phyloP scores from a whole-genome alignment of 1,284 basidiomycete species.

The Rhodotorula sp. region DNA sequence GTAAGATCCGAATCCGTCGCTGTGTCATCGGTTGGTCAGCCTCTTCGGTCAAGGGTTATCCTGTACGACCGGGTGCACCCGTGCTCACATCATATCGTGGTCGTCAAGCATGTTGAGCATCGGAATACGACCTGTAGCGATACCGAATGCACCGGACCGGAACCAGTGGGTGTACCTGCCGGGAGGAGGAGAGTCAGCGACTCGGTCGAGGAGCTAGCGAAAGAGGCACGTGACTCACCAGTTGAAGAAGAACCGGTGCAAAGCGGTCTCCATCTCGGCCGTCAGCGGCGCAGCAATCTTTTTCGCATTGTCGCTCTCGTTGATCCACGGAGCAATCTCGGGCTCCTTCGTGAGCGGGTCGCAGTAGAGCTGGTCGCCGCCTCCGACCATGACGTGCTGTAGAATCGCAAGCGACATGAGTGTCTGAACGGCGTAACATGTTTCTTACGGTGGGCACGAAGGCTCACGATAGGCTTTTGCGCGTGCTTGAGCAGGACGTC shows the following conservation, averaged over 20 bases:
- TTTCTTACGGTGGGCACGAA: not conserved
- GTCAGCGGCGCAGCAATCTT: slow-evolving; percentile 64
- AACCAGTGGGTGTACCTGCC: slow-evolving; percentile 26
- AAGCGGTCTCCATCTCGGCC: slow-evolving; percentile 68
- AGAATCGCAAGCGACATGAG: slow-evolving; percentile 47
- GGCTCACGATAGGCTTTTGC: slow-evolving; percentile 62
- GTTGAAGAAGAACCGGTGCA: slow-evolving; percentile 80
- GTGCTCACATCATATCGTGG: slow-evolving; percentile 47
- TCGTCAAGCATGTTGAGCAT: slow-evolving; percentile 70
- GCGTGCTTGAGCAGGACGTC: slow-evolving; percentile 81
- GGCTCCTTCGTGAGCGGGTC: slow-evolving; percentile 54
- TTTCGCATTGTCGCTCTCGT: slow-evolving; percentile 61
- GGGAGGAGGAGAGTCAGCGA: not conserved
- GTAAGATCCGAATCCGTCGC: slow-evolving; percentile 61
- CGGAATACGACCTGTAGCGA: slow-evolving; percentile 76
- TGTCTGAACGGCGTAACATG: slow-evolving; percentile 55
- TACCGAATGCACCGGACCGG: slow-evolving; percentile 73
- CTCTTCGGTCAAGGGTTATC: too few relatives aligned
- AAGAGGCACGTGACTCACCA: not conserved
- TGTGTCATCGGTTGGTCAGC: not conserved
- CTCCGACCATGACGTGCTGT: slow-evolving; percentile 37
- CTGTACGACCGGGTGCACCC: too few relatives aligned
- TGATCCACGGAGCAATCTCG: slow-evolving; percentile 71
- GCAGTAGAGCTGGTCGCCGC: slow-evolving; percentile 50
- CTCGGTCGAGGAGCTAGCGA: not conserved